Evolutionary conservation across 2,329 filamentous ascomycete species (phyloP).

Genomic region (Colletotrichum echinochloae): DNA sequence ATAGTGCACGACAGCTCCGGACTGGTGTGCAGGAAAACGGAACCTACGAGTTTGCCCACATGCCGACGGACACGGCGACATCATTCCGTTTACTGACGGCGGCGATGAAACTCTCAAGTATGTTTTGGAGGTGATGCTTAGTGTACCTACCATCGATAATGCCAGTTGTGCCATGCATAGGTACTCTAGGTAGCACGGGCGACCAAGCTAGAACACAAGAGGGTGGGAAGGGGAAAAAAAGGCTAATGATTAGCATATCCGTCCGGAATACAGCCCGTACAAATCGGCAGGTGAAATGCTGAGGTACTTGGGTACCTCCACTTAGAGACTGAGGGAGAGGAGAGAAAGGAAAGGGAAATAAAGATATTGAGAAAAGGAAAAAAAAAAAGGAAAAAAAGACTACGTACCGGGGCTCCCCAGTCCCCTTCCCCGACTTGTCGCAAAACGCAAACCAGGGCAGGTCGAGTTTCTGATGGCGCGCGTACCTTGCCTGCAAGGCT

Average conservation of each 20-base stretch:
- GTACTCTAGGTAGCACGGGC: neutral
- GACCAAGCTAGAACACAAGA: neutral
- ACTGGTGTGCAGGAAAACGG: neutral
- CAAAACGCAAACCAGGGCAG: conserved; percentile 8
- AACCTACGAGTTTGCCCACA: conserved; percentile 1
- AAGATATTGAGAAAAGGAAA: too few species aligned
- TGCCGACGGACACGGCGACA: conserved; percentile 10
- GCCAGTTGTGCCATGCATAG: neutral
- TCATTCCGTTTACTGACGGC: conserved; percentile 7
- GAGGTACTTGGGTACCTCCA: neutral
- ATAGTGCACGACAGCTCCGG: conserved; percentile 11
- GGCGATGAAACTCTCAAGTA: neutral
- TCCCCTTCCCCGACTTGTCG: conserved; percentile 17
- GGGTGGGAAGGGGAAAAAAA: neutral
- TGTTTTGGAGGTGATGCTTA: conserved; percentile 1
- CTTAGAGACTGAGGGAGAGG: neutral
- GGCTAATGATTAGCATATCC: conserved; percentile 27
- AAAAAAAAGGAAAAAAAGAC: neutral
- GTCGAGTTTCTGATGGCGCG: conserved; percentile 13
- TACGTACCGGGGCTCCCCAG: conserved; percentile 6
- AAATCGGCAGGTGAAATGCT: neutral
- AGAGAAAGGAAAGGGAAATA: neutral
- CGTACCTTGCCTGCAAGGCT: conserved; percentile 11
- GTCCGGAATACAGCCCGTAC: neutral
- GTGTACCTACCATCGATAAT: neutral